Conservation (phyloP, 495 filamentous ascomycete genomes). For the Penicillium simplicissimum region DNA sequence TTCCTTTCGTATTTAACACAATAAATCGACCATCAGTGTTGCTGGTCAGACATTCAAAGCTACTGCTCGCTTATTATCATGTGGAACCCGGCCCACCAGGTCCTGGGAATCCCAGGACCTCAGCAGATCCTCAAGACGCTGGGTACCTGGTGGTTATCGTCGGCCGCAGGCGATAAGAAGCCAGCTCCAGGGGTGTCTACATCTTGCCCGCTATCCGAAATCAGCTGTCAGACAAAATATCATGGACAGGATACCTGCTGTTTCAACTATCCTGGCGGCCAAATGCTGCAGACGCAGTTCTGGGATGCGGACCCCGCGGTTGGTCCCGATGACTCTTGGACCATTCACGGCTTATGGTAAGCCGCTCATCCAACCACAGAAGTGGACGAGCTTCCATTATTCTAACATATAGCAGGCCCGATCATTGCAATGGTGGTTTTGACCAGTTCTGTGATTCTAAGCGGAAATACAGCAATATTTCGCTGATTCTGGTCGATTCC, state of each 20-base stretch:
- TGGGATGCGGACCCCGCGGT: slow-evolving; percentile 76
- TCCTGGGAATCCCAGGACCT: slow-evolving; percentile 39
- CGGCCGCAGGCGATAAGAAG: slow-evolving; percentile 19
- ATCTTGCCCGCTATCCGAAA: slow-evolving; percentile 51
- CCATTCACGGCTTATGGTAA: slow-evolving; percentile 82
- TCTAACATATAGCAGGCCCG: slow-evolving; percentile 55
- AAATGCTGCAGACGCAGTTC: slow-evolving; percentile 81
- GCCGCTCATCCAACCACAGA: slow-evolving; percentile 6
- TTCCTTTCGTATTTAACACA: not conserved
- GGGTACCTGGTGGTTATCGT: slow-evolving; percentile 37
- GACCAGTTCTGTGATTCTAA: slow-evolving; percentile 69
- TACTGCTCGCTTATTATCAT: slow-evolving; percentile 3
- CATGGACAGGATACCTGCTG: slow-evolving; percentile 68
- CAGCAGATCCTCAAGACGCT: slow-evolving; percentile 45
- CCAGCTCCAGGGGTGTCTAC: slow-evolving; percentile 11
- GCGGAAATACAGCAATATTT: slow-evolving; percentile 72
- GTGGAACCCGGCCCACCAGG: slow-evolving; percentile 27
- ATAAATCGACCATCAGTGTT: not conserved
- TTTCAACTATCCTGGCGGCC: slow-evolving; percentile 79
- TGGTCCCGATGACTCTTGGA: slow-evolving; percentile 77
- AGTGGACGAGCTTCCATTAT: not conserved
- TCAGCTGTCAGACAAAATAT: slow-evolving; percentile 60
- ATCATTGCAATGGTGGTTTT: slow-evolving; percentile 81
- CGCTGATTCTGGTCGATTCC: slow-evolving; percentile 60
- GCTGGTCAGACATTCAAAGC: not conserved